These are phyloP conservation scores for Candida chauliodis DNA, from an alignment of 805 yeast species.

Conservation along the genomic window DNA sequence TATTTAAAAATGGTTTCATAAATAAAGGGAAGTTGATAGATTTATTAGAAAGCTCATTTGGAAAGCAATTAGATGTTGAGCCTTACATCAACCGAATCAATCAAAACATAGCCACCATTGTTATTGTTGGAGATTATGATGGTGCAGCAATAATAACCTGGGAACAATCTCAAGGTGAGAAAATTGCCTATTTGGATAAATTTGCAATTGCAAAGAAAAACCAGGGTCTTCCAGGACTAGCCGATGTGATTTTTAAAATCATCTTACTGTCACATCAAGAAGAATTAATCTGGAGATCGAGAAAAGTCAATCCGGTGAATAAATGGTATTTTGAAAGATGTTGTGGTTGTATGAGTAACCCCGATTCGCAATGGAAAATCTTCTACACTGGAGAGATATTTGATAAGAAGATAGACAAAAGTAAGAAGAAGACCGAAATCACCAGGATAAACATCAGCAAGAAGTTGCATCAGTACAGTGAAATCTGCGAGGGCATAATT, in stretches of 20 bases:
- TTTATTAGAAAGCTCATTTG: slow-evolving; percentile 78
- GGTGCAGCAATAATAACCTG: slow-evolving; percentile 92
- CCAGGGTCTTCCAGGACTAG: slow-evolving; percentile 91
- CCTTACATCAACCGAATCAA: slow-evolving; percentile 68
- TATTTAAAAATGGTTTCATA: slow-evolving; percentile 37
- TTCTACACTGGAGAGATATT: slow-evolving; percentile 41
- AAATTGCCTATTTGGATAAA: slow-evolving; percentile 82
- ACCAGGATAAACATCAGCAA: slow-evolving; percentile 18
- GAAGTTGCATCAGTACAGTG: slow-evolving; percentile 45
- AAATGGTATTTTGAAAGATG: slow-evolving; percentile 97
- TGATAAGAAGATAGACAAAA: slow-evolving; percentile 29
- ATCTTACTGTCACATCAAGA: slow-evolving; percentile 64
- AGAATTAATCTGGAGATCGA: slow-evolving; percentile 87
- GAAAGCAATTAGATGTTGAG: slow-evolving; percentile 58
- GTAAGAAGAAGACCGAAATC: slow-evolving; percentile 15
- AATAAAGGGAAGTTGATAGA: slow-evolving; percentile 54
- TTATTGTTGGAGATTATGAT: slow-evolving; percentile 90
- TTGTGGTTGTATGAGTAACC: slow-evolving; percentile 51
- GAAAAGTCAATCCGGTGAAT: slow-evolving; percentile 84
- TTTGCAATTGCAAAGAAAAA: slow-evolving; percentile 81
- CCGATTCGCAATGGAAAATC: slow-evolving; percentile 37
- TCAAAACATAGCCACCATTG: slow-evolving; percentile 65
- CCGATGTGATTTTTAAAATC: slow-evolving; percentile 86
- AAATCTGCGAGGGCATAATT: slow-evolving; percentile 52
- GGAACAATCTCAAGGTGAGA: slow-evolving; percentile 42